Evolutionary conservation across 2,329 filamentous ascomycete genomes (phyloP), one percentile per base, ranked within the genome.

Genomic region (Decorospora gaudefroyi): DNA sequence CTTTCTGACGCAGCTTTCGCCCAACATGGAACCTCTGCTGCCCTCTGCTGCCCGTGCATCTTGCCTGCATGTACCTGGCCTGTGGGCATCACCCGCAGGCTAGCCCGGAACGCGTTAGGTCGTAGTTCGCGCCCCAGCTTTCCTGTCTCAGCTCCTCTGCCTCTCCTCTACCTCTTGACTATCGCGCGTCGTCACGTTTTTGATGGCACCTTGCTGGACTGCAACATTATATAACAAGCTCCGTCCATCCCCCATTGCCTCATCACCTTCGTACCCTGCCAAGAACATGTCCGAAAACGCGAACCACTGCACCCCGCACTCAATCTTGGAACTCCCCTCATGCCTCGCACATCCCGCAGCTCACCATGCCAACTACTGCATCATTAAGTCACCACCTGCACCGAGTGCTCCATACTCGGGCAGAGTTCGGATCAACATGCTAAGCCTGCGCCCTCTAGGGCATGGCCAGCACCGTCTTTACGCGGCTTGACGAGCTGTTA

Each of bases 71-170:
- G n/a, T n/a, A n/a, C n/a, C n/a, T n/a, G n/a, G n/a, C n/a, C n/a
- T n/a, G n/a, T n/a, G n/a, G n/a, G n/a, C n/a, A n/a, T 42, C 39
- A 42, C 30, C 39, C 39, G 23, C 39, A 42, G 26, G 8, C 31
- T 42, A 55, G 42, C 25, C 54, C 44, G 26, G 30, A 50, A 42
- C 31, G 25, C 32, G 35, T 31, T 50, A 42, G 28, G 46, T 18
- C 18, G 21, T 28, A 42, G 28, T 26, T 40, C 25, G 9, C 33
- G 22, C 12, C 33, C 17, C 7, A n/a, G 18, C 31, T n/a, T 16
- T 22, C 18, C 40, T 13, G 23, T 11, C 16, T 42, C 22, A 11
- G 17, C 10, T n/a, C 33, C 29, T 11, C n/a, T 21, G 23, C 33
- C 11, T n/a, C n/a, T n/a, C n/a, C n/a, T n/a, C n/a, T n/a, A n/a